Evolutionary conservation across 2,329 filamentous ascomycete species (phyloP).

Genomic region (Hypocrella siamensis): DNA sequence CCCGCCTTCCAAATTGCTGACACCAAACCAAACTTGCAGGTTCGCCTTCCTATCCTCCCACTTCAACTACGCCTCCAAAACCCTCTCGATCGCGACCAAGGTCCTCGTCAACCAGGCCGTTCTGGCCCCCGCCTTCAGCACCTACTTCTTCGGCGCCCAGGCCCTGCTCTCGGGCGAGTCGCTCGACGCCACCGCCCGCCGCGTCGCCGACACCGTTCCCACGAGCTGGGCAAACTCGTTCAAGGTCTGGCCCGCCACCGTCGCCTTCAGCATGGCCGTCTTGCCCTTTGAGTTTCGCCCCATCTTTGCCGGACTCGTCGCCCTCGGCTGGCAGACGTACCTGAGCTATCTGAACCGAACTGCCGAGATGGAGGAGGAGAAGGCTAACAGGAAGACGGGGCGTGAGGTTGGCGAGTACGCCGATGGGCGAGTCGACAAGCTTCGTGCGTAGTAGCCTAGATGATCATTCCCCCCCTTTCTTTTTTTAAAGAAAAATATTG

Average conservation of each 20-base stretch:
- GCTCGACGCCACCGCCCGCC: constrained; percentile 47
- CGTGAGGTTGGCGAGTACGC: no score
- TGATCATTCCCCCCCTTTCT: no score
- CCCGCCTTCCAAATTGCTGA: no score
- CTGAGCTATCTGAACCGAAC: constrained; percentile 62
- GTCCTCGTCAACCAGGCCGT: constrained; percentile 63
- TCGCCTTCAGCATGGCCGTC: constrained; percentile 76
- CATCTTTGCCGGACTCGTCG: constrained; percentile 64
- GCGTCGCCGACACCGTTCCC: constrained; percentile 62
- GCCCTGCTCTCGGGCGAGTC: constrained; percentile 57
- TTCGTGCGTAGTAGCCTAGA: no score
- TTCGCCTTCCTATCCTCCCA: constrained; percentile 63
- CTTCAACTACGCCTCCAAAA: constrained; percentile 71
- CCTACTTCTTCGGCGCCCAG: constrained; percentile 71
- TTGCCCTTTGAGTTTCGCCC: constrained; percentile 64
- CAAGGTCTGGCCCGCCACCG: constrained; percentile 81
- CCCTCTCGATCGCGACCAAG: constrained; percentile 58
- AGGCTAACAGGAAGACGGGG: no score
- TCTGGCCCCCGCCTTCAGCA: constrained; percentile 74
- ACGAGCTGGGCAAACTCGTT: constrained; percentile 61
- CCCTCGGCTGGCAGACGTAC: constrained; percentile 89
- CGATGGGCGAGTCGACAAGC: no score
- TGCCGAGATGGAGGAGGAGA: constrained; percentile 35
- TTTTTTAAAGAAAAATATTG: no score
- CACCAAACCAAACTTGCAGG: constrained; percentile 27